Conservation (phyloP, 1,139 yeast species). For the Yamadazyma triangularis region DNA sequence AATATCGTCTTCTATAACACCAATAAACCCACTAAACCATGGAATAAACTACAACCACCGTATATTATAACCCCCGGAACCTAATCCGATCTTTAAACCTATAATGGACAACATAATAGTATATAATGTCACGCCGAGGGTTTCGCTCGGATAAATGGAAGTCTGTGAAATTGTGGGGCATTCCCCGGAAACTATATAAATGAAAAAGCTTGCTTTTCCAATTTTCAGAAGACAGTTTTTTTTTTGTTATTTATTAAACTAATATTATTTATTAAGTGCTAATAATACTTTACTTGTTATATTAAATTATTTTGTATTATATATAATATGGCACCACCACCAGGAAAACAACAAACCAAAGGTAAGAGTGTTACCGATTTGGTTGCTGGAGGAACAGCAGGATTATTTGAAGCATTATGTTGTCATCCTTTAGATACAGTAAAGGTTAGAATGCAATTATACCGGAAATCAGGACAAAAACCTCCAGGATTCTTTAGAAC, state of each 20-base stretch:
- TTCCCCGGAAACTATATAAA: conserved; percentile 4
- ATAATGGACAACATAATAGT: too few species aligned
- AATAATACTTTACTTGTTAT: too few species aligned
- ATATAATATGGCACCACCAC: conserved; percentile 1
- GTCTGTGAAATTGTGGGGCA: conserved; percentile 13
- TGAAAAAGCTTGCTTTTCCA: background rate
- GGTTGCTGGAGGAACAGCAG: conserved; percentile 96
- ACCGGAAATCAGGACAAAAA: conserved; percentile 57
- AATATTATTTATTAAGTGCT: too few species aligned
- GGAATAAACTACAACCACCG: too few species aligned
- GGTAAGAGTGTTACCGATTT: conserved; percentile 62
- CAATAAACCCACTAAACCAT: too few species aligned
- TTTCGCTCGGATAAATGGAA: conserved; percentile 13
- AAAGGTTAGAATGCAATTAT: conserved; percentile 94
- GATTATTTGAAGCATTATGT: conserved; percentile 90
- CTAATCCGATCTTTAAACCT: too few species aligned
- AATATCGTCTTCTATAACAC: too few species aligned
- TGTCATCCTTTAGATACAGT: conserved; percentile 96
- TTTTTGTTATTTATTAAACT: too few species aligned
- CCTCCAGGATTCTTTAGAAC: conserved; percentile 85
- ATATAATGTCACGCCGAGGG: background rate
- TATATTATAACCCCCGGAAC: too few species aligned
- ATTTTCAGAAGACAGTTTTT: too few species aligned
- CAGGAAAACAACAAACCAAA: conserved; percentile 12
- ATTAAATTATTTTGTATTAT: too few species aligned